Evolutionary conservation across 1,139 yeast species (phyloP), one percentile per base, ranked within the genome.

Genomic region (Sugiyamaella paludigena): DNA sequence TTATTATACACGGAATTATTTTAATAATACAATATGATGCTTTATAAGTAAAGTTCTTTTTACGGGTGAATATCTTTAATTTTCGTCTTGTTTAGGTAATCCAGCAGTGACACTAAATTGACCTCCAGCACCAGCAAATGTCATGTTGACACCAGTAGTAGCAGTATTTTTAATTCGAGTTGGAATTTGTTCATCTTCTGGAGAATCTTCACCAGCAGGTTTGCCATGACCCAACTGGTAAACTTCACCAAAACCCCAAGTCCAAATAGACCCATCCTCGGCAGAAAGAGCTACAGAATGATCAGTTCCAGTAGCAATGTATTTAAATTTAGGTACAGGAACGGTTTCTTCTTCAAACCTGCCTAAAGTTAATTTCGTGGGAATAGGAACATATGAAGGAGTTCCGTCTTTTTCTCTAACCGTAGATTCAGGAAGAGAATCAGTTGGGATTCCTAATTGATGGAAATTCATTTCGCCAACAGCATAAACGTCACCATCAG

Each of bases 161-260:
- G 99, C 98, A 7, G 98, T 92, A 67, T 92, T 92, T 56, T 82
- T 81, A 60, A 92, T 87, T 65, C 92, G 78, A 16, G 71, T 72
- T 51, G 84, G 96, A 42, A 89, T 83, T 26, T 58, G 57, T 40
- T 65, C 68, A 37, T 68, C 71, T 41, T 65, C 70, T 4, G 68
- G 68, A 7, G 55, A 61, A 65, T 91, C 98, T 43, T 87, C 97
- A 40, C 87, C 96, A 31, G 84, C 77, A 7, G 91, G 92, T 50
- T 63, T 62, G 8, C 98, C 98, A 52, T 89, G 81, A 4, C 99
- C 99, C 31, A 92, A 83, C 19, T 95, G 98, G 66, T 87, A 92
- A 0, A 96, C 89, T 58, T 91, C 98, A 42, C 94, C 97, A 65
- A 91, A 92, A 1, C 99, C 99, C 99, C 99, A 92, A 1, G 97